phyloP scores from a whole-genome alignment of 1,139 yeast genomes.

The Scheffersomyces cryptocercus region DNA sequence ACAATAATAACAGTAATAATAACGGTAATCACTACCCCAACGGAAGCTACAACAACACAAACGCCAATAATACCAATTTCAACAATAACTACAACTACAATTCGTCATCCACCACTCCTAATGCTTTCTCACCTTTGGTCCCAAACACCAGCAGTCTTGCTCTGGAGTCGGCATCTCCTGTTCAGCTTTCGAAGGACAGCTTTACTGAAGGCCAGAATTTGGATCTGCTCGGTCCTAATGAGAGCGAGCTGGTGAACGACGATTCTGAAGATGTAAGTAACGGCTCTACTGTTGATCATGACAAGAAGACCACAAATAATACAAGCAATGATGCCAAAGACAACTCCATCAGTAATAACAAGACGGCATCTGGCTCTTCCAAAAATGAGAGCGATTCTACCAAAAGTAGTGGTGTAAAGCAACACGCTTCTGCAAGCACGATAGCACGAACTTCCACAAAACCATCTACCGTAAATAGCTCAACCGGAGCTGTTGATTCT shows the following conservation, averaged over 20 bases:
- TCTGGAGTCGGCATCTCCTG: too few relatives aligned
- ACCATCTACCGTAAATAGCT: constrained; percentile 1
- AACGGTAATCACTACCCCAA: neutral
- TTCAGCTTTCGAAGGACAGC: too few relatives aligned
- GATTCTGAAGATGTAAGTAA: too few relatives aligned
- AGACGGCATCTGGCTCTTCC: constrained; percentile 6
- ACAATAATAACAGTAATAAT: neutral
- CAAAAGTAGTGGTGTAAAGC: constrained; percentile 1
- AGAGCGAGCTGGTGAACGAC: too few relatives aligned
- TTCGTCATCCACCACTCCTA: too few relatives aligned
- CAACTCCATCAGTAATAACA: constrained; percentile 7
- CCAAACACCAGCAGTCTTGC: too few relatives aligned
- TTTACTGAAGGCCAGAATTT: too few relatives aligned
- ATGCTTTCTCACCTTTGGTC: too few relatives aligned
- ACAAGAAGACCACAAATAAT: too few relatives aligned
- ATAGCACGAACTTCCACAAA: constrained; percentile 7
- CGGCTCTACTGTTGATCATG: too few relatives aligned
- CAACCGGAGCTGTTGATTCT: neutral
- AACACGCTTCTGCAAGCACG: neutral
- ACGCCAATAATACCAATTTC: neutral
- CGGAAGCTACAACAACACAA: neutral
- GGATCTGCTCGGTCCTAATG: too few relatives aligned
- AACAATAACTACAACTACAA: too few relatives aligned
- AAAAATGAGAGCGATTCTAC: constrained; percentile 1
- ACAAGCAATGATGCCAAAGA: constrained; percentile 4